Percentiles rank a stretch among this genome's conserved stretches.
These are phyloP conservation scores for Quercus gilva DNA, from an alignment of 306 rosid genomes.

Conservation along the genomic window DNA sequence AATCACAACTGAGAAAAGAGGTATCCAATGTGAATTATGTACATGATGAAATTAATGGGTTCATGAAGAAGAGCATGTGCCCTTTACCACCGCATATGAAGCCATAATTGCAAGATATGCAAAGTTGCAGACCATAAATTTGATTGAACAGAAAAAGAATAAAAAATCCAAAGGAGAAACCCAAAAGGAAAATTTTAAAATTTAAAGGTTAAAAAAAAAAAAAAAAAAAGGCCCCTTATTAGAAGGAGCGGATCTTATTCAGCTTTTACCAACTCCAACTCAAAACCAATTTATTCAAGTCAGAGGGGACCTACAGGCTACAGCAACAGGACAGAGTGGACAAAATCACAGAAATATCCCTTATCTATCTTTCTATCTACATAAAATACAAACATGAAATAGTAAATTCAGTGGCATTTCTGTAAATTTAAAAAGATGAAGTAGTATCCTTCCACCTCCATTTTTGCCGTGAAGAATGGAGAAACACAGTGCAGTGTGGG, in stretches of 20 bases:
- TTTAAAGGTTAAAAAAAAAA: no score
- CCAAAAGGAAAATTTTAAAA: background rate
- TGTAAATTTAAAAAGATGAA: conserved; percentile 12
- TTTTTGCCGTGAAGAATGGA: conserved; percentile 72
- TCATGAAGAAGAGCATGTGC: conserved; percentile 53
- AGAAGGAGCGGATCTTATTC: no score
- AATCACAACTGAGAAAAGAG: conserved; percentile 44
- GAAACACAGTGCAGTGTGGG: conserved; percentile 14
- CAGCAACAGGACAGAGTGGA: conserved; percentile 2
- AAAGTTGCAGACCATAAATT: conserved; percentile 13
- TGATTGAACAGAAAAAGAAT: conserved; percentile 2
- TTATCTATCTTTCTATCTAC: background rate
- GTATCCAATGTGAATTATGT: conserved; percentile 69
- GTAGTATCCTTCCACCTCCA: conserved; percentile 30
- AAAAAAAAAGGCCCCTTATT: no score
- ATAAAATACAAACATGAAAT: background rate
- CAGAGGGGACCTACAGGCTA: conserved; percentile 41
- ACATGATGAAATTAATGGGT: conserved; percentile 50
- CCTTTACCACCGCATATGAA: conserved; percentile 37
- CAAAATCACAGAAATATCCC: conserved; percentile 37
- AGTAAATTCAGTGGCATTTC: conserved; percentile 11
- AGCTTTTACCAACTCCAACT: conserved; percentile 23
- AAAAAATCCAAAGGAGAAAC: background rate
- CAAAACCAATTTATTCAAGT: conserved; percentile 33
- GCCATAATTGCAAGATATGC: conserved; percentile 45